Conservation (phyloP, 257 asterid genomes). For the Ilex asprella region DNA sequence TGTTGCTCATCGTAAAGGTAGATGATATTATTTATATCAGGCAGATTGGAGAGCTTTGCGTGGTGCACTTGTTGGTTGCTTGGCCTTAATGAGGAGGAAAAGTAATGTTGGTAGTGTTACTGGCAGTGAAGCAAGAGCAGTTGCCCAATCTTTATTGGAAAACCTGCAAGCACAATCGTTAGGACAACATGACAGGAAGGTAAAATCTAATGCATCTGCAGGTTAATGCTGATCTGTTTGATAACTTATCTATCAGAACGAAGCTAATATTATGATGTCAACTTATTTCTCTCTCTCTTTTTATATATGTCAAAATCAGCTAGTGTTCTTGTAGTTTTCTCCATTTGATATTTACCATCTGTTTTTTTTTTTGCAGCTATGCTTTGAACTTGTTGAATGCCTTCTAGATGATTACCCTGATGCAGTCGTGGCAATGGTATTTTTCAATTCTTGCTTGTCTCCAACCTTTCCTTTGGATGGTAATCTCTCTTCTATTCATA, state of each 20-base stretch:
- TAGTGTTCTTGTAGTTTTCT: too few species aligned
- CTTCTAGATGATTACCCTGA: slow-evolving; percentile 47
- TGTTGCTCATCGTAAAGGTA: slow-evolving; percentile 6
- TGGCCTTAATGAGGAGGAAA: slow-evolving; percentile 79
- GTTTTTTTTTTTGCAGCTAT: slow-evolving; percentile 51
- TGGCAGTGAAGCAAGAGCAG: slow-evolving; percentile 58
- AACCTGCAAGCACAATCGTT: slow-evolving; percentile 74
- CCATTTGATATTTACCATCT: not conserved
- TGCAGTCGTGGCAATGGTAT: slow-evolving; percentile 66
- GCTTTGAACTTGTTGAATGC: slow-evolving; percentile 89
- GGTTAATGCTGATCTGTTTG: not conserved
- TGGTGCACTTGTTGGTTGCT: slow-evolving; percentile 94
- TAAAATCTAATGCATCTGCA: slow-evolving; percentile 16
- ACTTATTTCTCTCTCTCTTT: not conserved
- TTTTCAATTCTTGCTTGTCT: slow-evolving; percentile 10
- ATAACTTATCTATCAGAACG: not conserved
- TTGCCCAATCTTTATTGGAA: slow-evolving; percentile 49
- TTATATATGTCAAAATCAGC: too few species aligned
- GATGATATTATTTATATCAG: slow-evolving; percentile 47
- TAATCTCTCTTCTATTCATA: not conserved
- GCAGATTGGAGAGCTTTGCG: slow-evolving; percentile 95
- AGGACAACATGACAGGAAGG: slow-evolving; percentile 92
- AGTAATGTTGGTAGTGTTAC: slow-evolving; percentile 47
- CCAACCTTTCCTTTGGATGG: slow-evolving; percentile 5
- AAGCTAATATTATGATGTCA: not conserved